These are phyloP conservation scores for Austroboletus rostrupii DNA, from an alignment of 1,284 basidiomycete genomes.

Conservation along the genomic window DNA sequence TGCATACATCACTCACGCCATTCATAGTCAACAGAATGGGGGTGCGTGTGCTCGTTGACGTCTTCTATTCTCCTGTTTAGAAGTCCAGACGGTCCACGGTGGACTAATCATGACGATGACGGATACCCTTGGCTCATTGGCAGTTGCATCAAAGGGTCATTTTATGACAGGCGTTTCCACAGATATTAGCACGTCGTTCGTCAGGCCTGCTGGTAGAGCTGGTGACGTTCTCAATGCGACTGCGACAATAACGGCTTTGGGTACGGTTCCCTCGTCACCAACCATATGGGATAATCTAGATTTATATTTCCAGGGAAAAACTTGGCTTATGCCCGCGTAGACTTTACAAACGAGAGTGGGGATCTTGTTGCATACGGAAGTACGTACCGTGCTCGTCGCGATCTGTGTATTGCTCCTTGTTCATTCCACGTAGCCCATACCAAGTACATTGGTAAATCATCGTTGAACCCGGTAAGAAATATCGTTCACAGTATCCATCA, in stretches of 20 bases:
- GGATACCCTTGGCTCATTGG: slow-evolving; percentile 82
- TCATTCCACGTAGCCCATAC: slow-evolving; percentile 65
- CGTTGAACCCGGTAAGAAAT: slow-evolving; percentile 50
- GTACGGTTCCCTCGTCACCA: slow-evolving; percentile 29
- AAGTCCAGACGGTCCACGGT: slow-evolving; percentile 61
- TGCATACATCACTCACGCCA: not conserved
- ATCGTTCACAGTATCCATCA: not conserved
- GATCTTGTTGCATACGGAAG: slow-evolving; percentile 83
- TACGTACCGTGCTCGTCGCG: slow-evolving; percentile 33
- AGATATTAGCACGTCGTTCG: slow-evolving; percentile 82
- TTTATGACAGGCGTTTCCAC: slow-evolving; percentile 87
- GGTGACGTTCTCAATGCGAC: slow-evolving; percentile 65
- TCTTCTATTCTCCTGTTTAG: slow-evolving; percentile 7
- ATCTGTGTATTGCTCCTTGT: slow-evolving; percentile 5
- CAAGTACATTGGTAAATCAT: slow-evolving; percentile 81
- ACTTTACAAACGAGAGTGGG: slow-evolving; percentile 69
- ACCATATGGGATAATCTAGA: not conserved
- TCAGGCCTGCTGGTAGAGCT: slow-evolving; percentile 62
- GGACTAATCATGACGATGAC: slow-evolving; percentile 82
- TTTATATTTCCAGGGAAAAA: slow-evolving; percentile 57
- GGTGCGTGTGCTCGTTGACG: slow-evolving; percentile 36
- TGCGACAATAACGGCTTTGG: slow-evolving; percentile 60
- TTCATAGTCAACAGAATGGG: slow-evolving; percentile 67
- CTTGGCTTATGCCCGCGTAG: slow-evolving; percentile 77
- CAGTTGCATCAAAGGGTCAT: slow-evolving; percentile 77